Conservation (phyloP, 2,329 filamentous ascomycete genomes). For the Fusarium pseudocircinatum region DNA sequence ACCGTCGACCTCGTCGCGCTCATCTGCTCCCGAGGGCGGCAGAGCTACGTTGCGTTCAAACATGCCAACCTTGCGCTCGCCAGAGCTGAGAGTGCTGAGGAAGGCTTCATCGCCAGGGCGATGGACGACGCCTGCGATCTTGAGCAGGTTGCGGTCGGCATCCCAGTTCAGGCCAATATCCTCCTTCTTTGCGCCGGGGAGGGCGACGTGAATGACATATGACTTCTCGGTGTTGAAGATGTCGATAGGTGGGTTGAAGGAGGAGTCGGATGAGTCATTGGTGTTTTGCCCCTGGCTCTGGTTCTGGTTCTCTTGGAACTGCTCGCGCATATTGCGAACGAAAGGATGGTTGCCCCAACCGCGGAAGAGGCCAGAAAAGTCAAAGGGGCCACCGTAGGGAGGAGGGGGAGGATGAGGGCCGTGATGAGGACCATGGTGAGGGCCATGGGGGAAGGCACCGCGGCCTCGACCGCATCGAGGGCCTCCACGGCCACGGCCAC, state of each 20-base stretch:
- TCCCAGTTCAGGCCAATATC: conserved; percentile 83
- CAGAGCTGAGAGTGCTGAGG: conserved; percentile 68
- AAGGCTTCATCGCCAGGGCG: conserved; percentile 77
- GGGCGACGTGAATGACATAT: conserved; percentile 77
- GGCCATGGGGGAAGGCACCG: conserved; percentile 32
- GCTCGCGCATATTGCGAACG: conserved; percentile 54
- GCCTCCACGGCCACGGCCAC: conserved; percentile 35
- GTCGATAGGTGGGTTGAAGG: conserved; percentile 75
- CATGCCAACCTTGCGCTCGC: conserved; percentile 76
- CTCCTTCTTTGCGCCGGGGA: conserved; percentile 82
- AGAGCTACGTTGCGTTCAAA: conserved; percentile 78
- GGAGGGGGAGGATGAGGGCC: conserved; percentile 23
- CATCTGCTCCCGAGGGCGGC: conserved; percentile 54
- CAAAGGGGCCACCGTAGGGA: conserved; percentile 44
- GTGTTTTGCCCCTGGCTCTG: conserved; percentile 19
- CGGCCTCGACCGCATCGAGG: conserved; percentile 35
- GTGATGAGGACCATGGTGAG: conserved; percentile 31
- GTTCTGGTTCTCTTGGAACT: conserved; percentile 35
- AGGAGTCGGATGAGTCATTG: conserved; percentile 63
- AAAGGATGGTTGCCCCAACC: conserved; percentile 55
- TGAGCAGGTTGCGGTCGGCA: conserved; percentile 70
- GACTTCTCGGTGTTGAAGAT: conserved; percentile 74
- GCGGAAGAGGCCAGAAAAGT: conserved; percentile 53
- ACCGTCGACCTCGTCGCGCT: conserved; percentile 70
- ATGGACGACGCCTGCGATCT: conserved; percentile 77